Conservation (phyloP, 2,329 filamentous ascomycete genomes). For the Arthrocladium fulminans region DNA sequence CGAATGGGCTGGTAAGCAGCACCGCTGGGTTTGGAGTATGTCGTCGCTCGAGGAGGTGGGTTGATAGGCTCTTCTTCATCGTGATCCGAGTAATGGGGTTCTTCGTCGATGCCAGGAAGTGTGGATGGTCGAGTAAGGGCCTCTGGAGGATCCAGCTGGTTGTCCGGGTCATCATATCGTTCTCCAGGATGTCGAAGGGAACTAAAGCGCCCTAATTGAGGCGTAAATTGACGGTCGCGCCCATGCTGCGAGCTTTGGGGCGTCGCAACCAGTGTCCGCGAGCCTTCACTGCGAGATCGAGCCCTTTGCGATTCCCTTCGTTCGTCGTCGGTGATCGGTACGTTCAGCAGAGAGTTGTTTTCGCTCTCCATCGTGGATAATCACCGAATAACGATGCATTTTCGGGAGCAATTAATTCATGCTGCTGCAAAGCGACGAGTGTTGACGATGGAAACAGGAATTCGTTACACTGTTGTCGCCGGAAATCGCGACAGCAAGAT, state of each 20-base stretch:
- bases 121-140: not conserved
- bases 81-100: constrained; percentile 4
- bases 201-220: constrained; percentile 8
- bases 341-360: constrained; percentile 7
- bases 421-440: not conserved
- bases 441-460: not conserved
- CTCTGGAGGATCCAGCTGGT: not conserved
- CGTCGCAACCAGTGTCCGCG: not conserved
- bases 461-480: not conserved
- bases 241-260: constrained; percentile 5
- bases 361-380: constrained; percentile 7
- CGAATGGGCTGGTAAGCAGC: constrained; percentile 1
- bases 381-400: not conserved
- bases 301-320: not conserved
- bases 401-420: not conserved
- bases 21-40: not conserved
- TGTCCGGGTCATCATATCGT: constrained; percentile 6
- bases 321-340: constrained; percentile 9
- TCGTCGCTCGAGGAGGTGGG: not conserved
- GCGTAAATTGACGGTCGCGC: constrained; percentile 7
- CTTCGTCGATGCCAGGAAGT: constrained; percentile 7
- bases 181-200: constrained; percentile 7
- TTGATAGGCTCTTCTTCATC: constrained; percentile 7
- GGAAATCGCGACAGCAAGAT: not conserved
- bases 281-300: not conserved